phyloP scores from a whole-genome alignment of 345 rosid species.

The Cardiospermum halicacabum region DNA sequence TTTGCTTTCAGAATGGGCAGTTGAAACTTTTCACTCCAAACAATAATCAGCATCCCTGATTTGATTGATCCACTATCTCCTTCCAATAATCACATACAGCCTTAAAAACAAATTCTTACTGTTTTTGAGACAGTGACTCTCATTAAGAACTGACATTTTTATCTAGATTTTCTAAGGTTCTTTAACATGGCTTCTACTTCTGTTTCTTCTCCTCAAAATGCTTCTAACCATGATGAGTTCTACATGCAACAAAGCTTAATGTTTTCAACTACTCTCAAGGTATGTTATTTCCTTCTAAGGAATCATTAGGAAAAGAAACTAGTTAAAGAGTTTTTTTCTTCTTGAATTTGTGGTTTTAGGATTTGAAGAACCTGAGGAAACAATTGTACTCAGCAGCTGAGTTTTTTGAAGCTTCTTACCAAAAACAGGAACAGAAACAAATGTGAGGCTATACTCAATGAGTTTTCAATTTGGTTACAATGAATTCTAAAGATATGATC shows the following conservation, averaged over 20 bases:
- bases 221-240: slow-evolving; percentile 60
- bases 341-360: slow-evolving; percentile 34
- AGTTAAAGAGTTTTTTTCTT: background rate
- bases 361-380: slow-evolving; percentile 63
- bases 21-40: background rate
- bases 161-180: no score
- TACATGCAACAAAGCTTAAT: slow-evolving; percentile 62
- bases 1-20: slow-evolving; percentile 11
- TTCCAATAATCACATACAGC: background rate
- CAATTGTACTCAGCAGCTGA: slow-evolving; percentile 88
- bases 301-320: background rate
- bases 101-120: background rate
- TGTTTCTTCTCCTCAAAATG: slow-evolving; percentile 34
- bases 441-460: slow-evolving; percentile 31
- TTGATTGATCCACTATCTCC: slow-evolving; percentile 6
- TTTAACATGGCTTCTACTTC: slow-evolving; percentile 33
- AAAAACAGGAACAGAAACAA: slow-evolving; percentile 54
- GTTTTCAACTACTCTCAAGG: slow-evolving; percentile 72
- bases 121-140: background rate
- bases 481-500: background rate
- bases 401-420: slow-evolving; percentile 64
- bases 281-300: slow-evolving; percentile 9
- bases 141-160: background rate
- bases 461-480: background rate
- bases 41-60: slow-evolving; percentile 9